phyloP scores from a whole-genome alignment of 2,329 filamentous ascomycete species.

The Aspergillus sp. region DNA sequence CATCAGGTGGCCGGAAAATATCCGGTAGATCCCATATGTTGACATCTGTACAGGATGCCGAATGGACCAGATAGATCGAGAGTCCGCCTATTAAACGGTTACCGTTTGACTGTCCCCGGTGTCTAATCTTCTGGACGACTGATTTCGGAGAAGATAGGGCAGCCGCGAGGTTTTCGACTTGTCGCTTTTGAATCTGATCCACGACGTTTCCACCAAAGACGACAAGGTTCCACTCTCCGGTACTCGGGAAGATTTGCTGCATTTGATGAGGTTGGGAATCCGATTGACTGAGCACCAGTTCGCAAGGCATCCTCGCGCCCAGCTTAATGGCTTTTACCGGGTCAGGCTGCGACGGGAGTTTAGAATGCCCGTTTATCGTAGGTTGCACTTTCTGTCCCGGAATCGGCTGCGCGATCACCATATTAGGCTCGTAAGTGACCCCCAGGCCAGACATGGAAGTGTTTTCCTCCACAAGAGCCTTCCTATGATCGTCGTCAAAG shows the following conservation, averaged over 20 bases:
- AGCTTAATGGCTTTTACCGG: no score
- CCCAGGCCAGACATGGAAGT: neutral
- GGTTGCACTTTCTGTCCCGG: no score
- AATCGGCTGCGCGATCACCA: no score
- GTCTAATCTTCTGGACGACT: neutral
- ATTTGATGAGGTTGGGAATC: neutral
- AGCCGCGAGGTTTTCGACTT: conserved; percentile 40
- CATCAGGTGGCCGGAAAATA: conserved; percentile 41
- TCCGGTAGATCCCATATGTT: conserved; percentile 33
- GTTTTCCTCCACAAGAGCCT: neutral
- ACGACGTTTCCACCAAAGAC: conserved; percentile 54
- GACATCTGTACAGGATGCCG: conserved; percentile 20
- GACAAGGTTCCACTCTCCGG: conserved; percentile 18
- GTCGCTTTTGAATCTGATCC: conserved; percentile 31
- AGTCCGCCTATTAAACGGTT: neutral
- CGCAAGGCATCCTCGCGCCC: no score
- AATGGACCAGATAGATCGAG: conserved; percentile 1
- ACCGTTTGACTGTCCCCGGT: neutral
- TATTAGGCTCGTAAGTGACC: neutral
- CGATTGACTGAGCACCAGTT: neutral
- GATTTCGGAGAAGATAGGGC: conserved; percentile 20
- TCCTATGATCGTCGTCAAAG: neutral
- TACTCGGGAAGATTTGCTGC: conserved; percentile 5
- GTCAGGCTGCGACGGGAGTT: no score
- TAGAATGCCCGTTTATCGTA: no score